These are phyloP conservation scores for Candida sanyiensis DNA, from an alignment of 805 yeast species.

Conservation along the genomic window DNA sequence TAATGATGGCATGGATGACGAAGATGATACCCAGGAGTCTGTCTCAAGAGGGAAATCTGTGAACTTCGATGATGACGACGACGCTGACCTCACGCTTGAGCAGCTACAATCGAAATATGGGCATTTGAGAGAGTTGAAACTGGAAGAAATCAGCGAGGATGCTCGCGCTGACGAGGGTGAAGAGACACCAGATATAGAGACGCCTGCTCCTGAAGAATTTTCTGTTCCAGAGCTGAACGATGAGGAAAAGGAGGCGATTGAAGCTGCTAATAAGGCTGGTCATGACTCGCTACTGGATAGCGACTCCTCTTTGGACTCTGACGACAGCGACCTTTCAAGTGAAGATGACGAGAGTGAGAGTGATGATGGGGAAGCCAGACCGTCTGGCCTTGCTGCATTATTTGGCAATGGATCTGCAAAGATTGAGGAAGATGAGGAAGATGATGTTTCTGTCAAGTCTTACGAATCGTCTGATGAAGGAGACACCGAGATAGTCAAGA, in stretches of 20 bases:
- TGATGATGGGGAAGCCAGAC: constrained; percentile 14
- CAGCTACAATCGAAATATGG: constrained; percentile 24
- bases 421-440: constrained; percentile 32
- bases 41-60: background rate
- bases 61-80: constrained; percentile 18
- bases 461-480: constrained; percentile 23
- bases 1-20: constrained; percentile 25
- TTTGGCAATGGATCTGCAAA: constrained; percentile 28
- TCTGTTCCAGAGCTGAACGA: constrained; percentile 20
- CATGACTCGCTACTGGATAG: constrained; percentile 19
- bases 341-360: constrained; percentile 20
- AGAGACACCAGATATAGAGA: constrained; percentile 23
- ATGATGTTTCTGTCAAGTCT: constrained; percentile 31
- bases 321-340: constrained; percentile 23
- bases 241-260: constrained; percentile 23
- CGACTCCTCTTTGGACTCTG: constrained; percentile 30
- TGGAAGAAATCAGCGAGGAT: constrained; percentile 26
- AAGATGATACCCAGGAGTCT: constrained; percentile 21
- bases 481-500: constrained; percentile 18
- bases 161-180: constrained; percentile 16
- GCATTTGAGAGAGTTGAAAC: constrained; percentile 20
- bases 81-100: constrained; percentile 28
- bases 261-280: constrained; percentile 23
- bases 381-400: constrained; percentile 31
- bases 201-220: constrained; percentile 20